These are phyloP conservation scores for Cerioporus squamosus DNA, from an alignment of 1,284 basidiomycete species.

Conservation along the genomic window DNA sequence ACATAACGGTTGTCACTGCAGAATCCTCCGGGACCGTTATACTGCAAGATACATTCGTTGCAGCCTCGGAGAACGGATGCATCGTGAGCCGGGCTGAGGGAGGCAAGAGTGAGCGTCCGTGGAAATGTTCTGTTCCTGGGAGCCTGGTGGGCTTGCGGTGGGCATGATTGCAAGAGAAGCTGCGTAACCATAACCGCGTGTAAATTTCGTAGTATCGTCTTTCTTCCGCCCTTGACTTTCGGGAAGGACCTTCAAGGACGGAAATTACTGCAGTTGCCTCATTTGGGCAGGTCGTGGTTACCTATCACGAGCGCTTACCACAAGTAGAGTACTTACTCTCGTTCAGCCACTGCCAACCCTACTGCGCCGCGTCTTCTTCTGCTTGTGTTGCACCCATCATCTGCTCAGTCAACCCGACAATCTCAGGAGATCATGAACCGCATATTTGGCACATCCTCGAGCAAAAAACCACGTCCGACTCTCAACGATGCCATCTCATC, in stretches of 20 bases:
- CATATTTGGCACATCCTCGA: conserved; percentile 78
- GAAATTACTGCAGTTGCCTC: background rate
- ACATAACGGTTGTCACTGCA: conserved; percentile 15
- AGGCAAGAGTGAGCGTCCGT: conserved; percentile 28
- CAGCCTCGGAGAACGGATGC: conserved; percentile 64
- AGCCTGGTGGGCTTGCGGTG: conserved; percentile 14
- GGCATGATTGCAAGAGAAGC: background rate
- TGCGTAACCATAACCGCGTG: too few relatives aligned
- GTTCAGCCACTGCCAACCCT: background rate
- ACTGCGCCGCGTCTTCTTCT: conserved; percentile 15
- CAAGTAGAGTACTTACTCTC: too few relatives aligned
- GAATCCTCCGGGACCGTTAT: conserved; percentile 18
- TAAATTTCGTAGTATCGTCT: too few relatives aligned
- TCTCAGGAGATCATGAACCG: conserved; percentile 62
- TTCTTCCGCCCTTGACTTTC: too few relatives aligned
- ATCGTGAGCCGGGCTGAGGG: conserved; percentile 33
- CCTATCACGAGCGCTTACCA: too few relatives aligned
- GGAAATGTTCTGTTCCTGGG: conserved; percentile 44
- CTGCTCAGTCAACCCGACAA: background rate
- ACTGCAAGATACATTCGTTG: conserved; percentile 50
- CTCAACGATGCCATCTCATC: conserved; percentile 92
- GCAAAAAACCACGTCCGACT: conserved; percentile 86
- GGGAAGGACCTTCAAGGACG: too few relatives aligned
- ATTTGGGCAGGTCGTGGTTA: background rate
- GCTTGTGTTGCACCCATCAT: conserved; percentile 37